These are phyloP conservation scores for Nematodospora anomalae DNA, from an alignment of 1,139 yeast species.

Conservation along the genomic window DNA sequence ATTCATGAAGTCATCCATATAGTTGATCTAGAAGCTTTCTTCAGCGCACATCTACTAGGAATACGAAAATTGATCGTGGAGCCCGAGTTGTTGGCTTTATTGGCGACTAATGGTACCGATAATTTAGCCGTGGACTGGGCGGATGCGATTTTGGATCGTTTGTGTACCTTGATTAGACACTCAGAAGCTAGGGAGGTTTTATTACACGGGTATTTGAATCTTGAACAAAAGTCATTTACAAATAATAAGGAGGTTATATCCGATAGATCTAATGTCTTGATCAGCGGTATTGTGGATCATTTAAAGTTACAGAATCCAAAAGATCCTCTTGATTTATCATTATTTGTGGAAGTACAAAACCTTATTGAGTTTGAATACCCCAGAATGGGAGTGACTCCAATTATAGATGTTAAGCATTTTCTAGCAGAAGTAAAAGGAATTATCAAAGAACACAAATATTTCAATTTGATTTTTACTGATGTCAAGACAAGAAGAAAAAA, in stretches of 20 bases:
- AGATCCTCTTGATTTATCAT: constrained; percentile 8
- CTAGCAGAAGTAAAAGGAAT: constrained; percentile 17
- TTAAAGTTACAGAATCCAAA: constrained; percentile 24
- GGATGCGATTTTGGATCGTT: constrained; percentile 29
- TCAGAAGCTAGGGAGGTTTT: constrained; percentile 64
- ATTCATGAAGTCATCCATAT: constrained; percentile 36
- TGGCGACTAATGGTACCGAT: constrained; percentile 10
- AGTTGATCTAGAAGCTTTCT: constrained; percentile 6
- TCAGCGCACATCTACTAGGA: constrained; percentile 2
- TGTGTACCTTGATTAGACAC: constrained; percentile 37
- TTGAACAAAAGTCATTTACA: constrained; percentile 25
- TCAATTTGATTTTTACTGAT: constrained; percentile 44
- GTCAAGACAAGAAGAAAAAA: constrained; percentile 55
- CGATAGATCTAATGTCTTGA: constrained; percentile 26
- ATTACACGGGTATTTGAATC: constrained; percentile 52
- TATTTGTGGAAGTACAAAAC: constrained; percentile 1
- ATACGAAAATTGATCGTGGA: neutral
- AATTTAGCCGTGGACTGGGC: constrained; percentile 34
- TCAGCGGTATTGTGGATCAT: constrained; percentile 67
- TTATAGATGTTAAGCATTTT: constrained; percentile 25
- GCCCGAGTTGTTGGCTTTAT: neutral
- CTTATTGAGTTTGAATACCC: constrained; percentile 11
- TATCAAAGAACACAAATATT: constrained; percentile 16
- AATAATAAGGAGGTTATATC: constrained; percentile 10
- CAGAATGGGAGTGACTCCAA: constrained; percentile 12